Conservation (phyloP, 2,329 filamentous ascomycete species). For the Dactylellina haptotyla region DNA sequence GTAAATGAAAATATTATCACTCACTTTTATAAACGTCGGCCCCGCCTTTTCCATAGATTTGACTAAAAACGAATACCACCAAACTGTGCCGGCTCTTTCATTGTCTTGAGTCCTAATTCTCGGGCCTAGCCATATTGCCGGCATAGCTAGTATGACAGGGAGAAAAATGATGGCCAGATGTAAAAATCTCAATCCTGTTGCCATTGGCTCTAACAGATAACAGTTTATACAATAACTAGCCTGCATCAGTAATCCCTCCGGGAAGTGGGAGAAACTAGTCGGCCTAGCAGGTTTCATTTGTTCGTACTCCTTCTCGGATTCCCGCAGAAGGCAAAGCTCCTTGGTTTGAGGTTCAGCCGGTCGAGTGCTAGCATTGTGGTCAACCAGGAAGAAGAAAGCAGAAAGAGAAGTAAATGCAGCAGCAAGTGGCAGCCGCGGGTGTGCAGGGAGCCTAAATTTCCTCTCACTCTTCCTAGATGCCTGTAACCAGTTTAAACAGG, state of each 20-base stretch:
- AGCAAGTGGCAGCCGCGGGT: not conserved
- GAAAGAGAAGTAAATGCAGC: constrained; percentile 5
- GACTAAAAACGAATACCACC: constrained; percentile 94
- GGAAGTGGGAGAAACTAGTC: not conserved
- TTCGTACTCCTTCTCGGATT: constrained; percentile 30
- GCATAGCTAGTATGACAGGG: constrained; percentile 83
- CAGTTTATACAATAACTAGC: constrained; percentile 60
- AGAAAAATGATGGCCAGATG: constrained; percentile 89
- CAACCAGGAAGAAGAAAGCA: not conserved
- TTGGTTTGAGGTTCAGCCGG: constrained; percentile 8
- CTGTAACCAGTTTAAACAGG: no score
- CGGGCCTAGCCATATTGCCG: constrained; percentile 80
- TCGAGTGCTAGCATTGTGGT: not conserved
- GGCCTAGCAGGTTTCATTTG: not conserved
- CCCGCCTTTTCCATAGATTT: constrained; percentile 90
- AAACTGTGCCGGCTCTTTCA: constrained; percentile 82
- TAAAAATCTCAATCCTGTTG: constrained; percentile 85
- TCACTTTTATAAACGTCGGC: constrained; percentile 94
- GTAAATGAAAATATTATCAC: constrained; percentile 17
- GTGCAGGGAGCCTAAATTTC: not conserved
- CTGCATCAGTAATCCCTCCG: constrained; percentile 48
- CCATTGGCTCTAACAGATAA: constrained; percentile 74
- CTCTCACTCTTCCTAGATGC: not conserved
- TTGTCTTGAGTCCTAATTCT: constrained; percentile 73
- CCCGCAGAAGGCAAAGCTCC: constrained; percentile 24